Conservation (phyloP, 805 yeast species). For the Metschnikowia picachoensis region DNA sequence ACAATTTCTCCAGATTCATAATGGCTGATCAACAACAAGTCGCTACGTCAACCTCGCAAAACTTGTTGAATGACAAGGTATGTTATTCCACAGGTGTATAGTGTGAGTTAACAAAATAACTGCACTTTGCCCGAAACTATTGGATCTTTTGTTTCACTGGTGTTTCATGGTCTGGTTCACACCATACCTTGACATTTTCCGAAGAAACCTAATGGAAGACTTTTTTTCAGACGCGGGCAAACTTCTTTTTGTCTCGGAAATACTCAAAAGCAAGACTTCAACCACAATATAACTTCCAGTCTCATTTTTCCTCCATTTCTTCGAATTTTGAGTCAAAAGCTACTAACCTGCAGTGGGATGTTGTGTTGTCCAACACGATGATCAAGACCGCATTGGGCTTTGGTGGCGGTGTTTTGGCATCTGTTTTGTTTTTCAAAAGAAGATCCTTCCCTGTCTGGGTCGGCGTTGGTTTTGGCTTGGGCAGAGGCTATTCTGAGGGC, state of each 20-base stretch:
- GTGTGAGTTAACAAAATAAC: no score
- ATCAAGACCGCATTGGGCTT: constrained; percentile 96
- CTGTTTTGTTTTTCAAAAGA: constrained; percentile 86
- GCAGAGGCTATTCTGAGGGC: constrained; percentile 97
- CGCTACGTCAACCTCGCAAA: constrained; percentile 43
- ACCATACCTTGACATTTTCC: no score
- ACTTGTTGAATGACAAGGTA: constrained; percentile 58
- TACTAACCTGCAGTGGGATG: constrained; percentile 66
- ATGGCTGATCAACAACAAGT: constrained; percentile 34
- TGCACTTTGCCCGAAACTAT: no score
- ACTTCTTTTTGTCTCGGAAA: no score
- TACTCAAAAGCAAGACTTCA: no score
- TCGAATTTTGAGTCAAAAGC: not conserved
- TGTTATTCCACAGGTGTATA: constrained; percentile 9
- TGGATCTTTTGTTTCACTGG: no score
- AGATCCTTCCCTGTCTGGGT: constrained; percentile 97
- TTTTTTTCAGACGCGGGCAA: not conserved
- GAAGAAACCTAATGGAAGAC: no score
- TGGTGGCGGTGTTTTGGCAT: constrained; percentile 92
- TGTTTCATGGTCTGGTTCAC: no score
- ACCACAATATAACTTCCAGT: no score
- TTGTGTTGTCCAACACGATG: constrained; percentile 87
- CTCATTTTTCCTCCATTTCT: not conserved
- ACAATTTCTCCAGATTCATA: constrained; percentile 10
- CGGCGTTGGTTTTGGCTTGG: constrained; percentile 95